Evolutionary conservation across 106 monocot species (phyloP).

Genomic region (Ottelia alismoides): DNA sequence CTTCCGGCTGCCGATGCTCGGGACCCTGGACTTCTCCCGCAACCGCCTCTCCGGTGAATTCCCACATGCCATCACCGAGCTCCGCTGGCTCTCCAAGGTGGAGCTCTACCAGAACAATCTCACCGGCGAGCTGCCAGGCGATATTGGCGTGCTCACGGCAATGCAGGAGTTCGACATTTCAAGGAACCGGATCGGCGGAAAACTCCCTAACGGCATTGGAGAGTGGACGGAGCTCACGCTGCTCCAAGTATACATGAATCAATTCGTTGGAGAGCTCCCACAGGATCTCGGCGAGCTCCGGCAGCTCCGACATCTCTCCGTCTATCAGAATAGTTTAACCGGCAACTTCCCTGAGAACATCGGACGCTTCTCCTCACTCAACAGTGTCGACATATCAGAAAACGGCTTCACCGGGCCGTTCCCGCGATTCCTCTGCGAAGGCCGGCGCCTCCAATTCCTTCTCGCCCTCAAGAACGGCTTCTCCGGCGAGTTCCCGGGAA

Average conservation of each 20-base stretch:
- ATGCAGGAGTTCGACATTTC: constrained; percentile 65
- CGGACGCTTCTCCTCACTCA: constrained; percentile 57
- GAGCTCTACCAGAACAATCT: constrained; percentile 71
- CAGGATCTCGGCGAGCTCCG: constrained; percentile 41
- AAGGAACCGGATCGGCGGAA: constrained; percentile 41
- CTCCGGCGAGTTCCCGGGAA: constrained; percentile 60
- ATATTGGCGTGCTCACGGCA: constrained; percentile 33
- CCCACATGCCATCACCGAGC: constrained; percentile 37
- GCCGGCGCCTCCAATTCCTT: constrained; percentile 37
- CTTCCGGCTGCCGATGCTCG: constrained; percentile 30
- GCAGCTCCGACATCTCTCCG: constrained; percentile 35
- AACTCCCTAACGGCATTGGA: constrained; percentile 42
- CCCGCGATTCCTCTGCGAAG: constrained; percentile 60
- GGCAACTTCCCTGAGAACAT: constrained; percentile 57
- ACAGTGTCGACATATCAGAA: constrained; percentile 76
- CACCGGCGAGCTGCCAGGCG: constrained; percentile 42
- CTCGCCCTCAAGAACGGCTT: constrained; percentile 69
- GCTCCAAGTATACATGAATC: constrained; percentile 56
- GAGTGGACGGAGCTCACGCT: constrained; percentile 38
- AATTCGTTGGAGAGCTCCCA: constrained; percentile 57
- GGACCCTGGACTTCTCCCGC: constrained; percentile 56
- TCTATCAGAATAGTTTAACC: constrained; percentile 58
- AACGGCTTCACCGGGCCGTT: constrained; percentile 61
- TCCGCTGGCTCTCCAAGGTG: constrained; percentile 50
- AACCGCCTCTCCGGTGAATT: constrained; percentile 54